phyloP scores from a whole-genome alignment of 2,329 filamentous ascomycete species.

The Cryphonectria japonica region DNA sequence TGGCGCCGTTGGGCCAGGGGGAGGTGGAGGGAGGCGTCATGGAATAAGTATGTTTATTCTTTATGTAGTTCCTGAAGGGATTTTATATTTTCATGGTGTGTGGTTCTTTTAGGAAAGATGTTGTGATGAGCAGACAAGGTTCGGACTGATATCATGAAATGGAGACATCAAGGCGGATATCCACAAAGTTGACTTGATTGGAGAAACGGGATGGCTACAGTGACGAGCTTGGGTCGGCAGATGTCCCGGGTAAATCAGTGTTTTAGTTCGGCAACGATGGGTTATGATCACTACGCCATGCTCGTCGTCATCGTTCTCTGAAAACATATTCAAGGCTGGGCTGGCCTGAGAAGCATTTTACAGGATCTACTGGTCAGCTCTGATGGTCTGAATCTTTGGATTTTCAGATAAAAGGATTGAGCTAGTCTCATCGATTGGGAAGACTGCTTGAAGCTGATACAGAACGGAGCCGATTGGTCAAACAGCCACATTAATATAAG shows the following conservation, averaged over 20 bases:
- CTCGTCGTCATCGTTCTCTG: too few species aligned
- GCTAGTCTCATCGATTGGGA: too few species aligned
- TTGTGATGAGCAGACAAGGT: background rate
- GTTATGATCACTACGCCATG: background rate
- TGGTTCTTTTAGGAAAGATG: background rate
- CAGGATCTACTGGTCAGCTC: too few species aligned
- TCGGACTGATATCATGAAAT: background rate
- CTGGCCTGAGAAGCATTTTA: too few species aligned
- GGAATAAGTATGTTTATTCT: background rate
- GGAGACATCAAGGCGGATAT: background rate
- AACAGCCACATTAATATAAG: too few species aligned
- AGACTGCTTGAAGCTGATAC: too few species aligned
- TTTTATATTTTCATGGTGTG: background rate
- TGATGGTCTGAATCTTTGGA: too few species aligned
- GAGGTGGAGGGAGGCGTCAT: constrained; percentile 3
- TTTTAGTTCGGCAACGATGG: background rate
- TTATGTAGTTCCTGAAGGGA: background rate
- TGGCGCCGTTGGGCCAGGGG: constrained; percentile 35
- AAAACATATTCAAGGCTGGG: too few species aligned
- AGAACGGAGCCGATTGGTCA: too few species aligned
- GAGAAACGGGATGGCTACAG: background rate
- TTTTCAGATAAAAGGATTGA: too few species aligned
- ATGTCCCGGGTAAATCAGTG: background rate
- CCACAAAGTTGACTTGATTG: background rate
- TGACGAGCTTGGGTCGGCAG: background rate